Percentiles rank a stretch among this genome's conserved stretches.
phyloP scores from a whole-genome alignment of 2,329 filamentous ascomycete genomes.

The Fusarium circinatum region DNA sequence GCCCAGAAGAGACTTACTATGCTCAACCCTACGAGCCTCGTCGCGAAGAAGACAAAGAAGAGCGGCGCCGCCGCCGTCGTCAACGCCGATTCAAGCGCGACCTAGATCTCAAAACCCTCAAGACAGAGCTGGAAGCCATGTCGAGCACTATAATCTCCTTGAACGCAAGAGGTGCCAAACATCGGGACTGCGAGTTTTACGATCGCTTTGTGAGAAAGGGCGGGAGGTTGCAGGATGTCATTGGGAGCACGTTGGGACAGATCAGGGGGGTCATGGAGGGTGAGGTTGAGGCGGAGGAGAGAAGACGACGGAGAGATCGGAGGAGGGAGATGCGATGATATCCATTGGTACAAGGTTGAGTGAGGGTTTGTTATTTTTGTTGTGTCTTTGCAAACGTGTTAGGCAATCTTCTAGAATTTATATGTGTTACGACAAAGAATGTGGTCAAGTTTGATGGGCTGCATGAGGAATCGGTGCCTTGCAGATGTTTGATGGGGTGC shows the following conservation, averaged over 20 bases:
- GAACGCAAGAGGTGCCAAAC: slow-evolving; percentile 35
- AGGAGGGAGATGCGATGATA: slow-evolving; percentile 12
- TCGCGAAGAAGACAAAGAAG: slow-evolving; percentile 25
- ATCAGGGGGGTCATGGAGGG: slow-evolving; percentile 35
- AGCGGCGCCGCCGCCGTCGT: slow-evolving; percentile 31
- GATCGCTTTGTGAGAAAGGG: slow-evolving; percentile 42
- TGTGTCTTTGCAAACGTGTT: not conserved
- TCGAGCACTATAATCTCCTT: slow-evolving; percentile 42
- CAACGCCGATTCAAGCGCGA: slow-evolving; percentile 28
- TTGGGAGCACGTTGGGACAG: slow-evolving; percentile 39
- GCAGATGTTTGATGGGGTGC: slow-evolving; percentile 18
- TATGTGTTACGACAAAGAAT: slow-evolving; percentile 15
- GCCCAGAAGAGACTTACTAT: slow-evolving; percentile 24
- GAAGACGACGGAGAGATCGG: slow-evolving; percentile 19
- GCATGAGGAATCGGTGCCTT: not conserved
- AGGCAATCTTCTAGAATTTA: slow-evolving; percentile 21
- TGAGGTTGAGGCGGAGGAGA: slow-evolving; percentile 15
- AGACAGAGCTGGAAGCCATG: slow-evolving; percentile 41
- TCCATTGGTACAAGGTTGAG: slow-evolving; percentile 7
- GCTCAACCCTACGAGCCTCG: slow-evolving; percentile 13
- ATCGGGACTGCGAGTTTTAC: slow-evolving; percentile 42
- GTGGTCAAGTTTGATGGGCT: not conserved
- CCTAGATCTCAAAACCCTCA: slow-evolving; percentile 37
- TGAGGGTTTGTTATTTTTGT: not conserved
- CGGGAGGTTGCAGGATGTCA: slow-evolving; percentile 39